Evolutionary conservation across 257 asterid genomes (phyloP), one percentile per base, ranked within the genome.

Genomic region (Lycium barbarum): DNA sequence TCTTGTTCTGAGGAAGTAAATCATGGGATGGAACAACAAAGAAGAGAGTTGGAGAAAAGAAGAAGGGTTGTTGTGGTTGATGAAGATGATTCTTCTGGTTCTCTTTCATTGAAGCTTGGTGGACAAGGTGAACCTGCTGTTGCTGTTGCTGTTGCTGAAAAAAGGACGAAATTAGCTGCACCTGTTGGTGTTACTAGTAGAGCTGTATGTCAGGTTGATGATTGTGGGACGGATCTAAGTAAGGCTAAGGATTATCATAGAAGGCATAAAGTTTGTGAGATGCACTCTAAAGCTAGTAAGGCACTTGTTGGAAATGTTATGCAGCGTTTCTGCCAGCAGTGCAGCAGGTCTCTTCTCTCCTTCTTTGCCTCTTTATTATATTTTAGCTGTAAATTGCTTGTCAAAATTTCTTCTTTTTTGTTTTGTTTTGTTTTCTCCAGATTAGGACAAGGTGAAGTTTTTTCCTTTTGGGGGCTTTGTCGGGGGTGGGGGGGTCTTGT

Each of bases 291-390:
- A 89, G 92, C 94, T 62, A 90, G 82, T 84, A 87, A 85, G 82
- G 97, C 97, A 8, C 93, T 92, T 54, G 92, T 93, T 5, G 94
- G 89, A 22, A 92, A 91, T 84, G 88, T 90, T 85, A 91, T 94
- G 97, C 98, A 93, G 89, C 93, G 97, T 0, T 95, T 93, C 86
- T 93, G 97, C 89, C 97, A 93, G 90, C 97, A 93, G 93, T 94
- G 98, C 87, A 94, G 97, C 90, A 92, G 98, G 97, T 94, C 18
- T 53, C 38, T 6, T 26, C 45, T 20, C 1, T 33, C 15, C 17
- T 36, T 36, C 76, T 67, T 35, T 15, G 33, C 33, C 33, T 26
- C 33, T 26, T 26, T 26, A 26, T 26, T 26, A 26, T 26, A 26
- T 26, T 26, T 26, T 26, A 26, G 33, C 33, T 26, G 33, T 26